These are phyloP conservation scores for Sanchytrium tribonematis DNA, from an alignment of 371 early-diverging fungal genomes.

Conservation along the genomic window DNA sequence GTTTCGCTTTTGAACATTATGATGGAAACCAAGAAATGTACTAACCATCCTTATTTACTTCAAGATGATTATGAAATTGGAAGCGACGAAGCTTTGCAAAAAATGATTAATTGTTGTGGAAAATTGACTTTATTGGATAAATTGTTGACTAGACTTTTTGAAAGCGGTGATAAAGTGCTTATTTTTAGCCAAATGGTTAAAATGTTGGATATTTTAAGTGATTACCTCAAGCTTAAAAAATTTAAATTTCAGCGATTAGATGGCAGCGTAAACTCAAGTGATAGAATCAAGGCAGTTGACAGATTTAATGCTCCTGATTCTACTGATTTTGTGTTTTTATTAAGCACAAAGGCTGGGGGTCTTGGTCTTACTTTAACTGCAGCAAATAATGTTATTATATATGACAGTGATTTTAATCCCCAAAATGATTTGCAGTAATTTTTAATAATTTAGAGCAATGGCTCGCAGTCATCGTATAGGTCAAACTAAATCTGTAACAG, in stretches of 20 bases:
- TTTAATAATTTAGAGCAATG: too few relatives aligned
- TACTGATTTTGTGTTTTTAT: constrained; percentile 81
- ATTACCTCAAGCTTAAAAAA: constrained; percentile 51
- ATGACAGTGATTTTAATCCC: constrained; percentile 99
- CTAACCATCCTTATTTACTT: constrained; percentile 46
- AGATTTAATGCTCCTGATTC: constrained; percentile 90
- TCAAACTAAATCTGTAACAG: constrained; percentile 88
- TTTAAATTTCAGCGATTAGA: constrained; percentile 84
- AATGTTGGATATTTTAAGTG: constrained; percentile 75
- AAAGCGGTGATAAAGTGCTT: constrained; percentile 14
- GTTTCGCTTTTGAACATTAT: constrained; percentile 74
- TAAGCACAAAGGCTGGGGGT: constrained; percentile 96
- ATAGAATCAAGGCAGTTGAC: constrained; percentile 82
- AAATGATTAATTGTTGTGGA: constrained; percentile 15
- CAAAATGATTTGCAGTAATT: constrained; percentile 97
- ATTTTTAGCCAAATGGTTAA: constrained; percentile 32
- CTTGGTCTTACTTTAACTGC: constrained; percentile 94
- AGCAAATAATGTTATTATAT: constrained; percentile 95
- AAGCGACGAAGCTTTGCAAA: constrained; percentile 33
- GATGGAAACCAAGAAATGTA: constrained; percentile 32
- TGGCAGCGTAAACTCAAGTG: constrained; percentile 68
- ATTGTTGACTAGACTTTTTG: constrained; percentile 10
- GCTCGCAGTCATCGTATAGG: constrained; percentile 97
- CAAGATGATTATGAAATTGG: constrained; percentile 15
- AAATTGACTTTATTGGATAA: constrained; percentile 18